phyloP scores from a whole-genome alignment of 768 basidiomycete species.

The Amanita inopinata region DNA sequence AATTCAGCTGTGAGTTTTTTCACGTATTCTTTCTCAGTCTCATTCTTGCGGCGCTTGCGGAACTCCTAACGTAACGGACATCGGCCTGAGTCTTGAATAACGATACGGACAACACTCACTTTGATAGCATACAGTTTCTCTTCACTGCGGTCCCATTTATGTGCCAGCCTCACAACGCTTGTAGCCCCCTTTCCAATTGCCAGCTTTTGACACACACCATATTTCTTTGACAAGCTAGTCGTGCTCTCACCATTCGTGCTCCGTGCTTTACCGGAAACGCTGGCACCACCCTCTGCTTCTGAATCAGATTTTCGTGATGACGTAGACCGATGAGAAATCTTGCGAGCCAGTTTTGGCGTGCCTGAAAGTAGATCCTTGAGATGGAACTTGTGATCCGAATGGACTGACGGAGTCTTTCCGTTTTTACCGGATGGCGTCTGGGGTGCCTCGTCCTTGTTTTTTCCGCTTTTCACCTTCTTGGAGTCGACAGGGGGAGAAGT shows the following conservation, averaged over 20 bases:
- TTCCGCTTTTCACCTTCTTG: conserved; percentile 19
- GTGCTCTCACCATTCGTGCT: conserved; percentile 36
- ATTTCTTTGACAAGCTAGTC: conserved; percentile 66
- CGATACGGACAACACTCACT: conserved; percentile 35
- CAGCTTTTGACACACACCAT: conserved; percentile 92
- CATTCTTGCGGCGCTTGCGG: conserved; percentile 94
- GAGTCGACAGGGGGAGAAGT: conserved; percentile 11
- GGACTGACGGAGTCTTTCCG: conserved; percentile 32
- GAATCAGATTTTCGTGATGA: conserved; percentile 59
- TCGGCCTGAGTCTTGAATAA: conserved; percentile 2
- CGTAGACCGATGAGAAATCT: conserved; percentile 58
- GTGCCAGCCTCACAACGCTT: conserved; percentile 89
- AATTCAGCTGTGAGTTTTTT: conserved; percentile 99
- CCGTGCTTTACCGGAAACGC: conserved; percentile 17
- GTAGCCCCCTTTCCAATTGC: conserved; percentile 99
- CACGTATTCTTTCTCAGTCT: conserved; percentile 98
- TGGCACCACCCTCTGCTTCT: conserved; percentile 32
- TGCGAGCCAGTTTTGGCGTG: conserved; percentile 69
- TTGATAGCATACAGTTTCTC: conserved; percentile 98
- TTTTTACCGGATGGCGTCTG: conserved; percentile 18
- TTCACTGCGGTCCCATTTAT: conserved; percentile 96
- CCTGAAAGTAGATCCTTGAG: conserved; percentile 70
- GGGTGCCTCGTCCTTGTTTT: conserved; percentile 18
- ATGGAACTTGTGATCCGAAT: conserved; percentile 68
- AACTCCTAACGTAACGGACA: conserved; percentile 71